These are phyloP conservation scores for Yarrowia bubula DNA, from an alignment of 805 yeast genomes.

Conservation along the genomic window DNA sequence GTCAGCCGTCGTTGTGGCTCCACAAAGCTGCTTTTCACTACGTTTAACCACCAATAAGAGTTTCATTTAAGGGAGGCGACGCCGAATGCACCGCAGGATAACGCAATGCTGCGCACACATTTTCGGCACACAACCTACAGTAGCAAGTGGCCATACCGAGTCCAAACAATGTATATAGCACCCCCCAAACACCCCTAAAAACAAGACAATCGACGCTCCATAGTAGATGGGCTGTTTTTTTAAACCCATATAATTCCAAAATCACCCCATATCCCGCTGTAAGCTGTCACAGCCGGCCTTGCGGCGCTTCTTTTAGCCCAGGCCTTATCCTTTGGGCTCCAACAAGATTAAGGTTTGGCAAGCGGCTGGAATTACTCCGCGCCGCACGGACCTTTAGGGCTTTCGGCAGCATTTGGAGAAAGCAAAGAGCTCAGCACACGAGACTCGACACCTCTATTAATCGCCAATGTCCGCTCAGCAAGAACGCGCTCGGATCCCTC, in stretches of 20 bases:
- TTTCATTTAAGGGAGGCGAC: slow-evolving; percentile 7
- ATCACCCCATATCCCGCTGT: background rate
- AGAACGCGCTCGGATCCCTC: background rate
- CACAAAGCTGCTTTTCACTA: too few species aligned
- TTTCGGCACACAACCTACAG: background rate
- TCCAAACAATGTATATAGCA: too few species aligned
- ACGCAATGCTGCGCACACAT: slow-evolving; percentile 19
- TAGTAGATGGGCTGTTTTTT: too few species aligned
- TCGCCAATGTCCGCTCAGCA: slow-evolving; percentile 5
- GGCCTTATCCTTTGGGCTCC: background rate
- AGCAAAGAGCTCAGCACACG: slow-evolving; percentile 8
- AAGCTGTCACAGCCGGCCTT: background rate
- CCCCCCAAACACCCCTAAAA: too few species aligned
- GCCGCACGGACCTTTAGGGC: slow-evolving; percentile 25
- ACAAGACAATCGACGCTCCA: too few species aligned
- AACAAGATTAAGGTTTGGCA: slow-evolving; percentile 5
- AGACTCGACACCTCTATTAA: background rate
- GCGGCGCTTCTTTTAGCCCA: slow-evolving; percentile 18
- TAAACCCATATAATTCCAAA: too few species aligned
- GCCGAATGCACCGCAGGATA: slow-evolving; percentile 8
- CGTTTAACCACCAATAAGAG: background rate
- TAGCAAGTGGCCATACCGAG: too few species aligned
- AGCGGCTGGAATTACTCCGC: slow-evolving; percentile 28
- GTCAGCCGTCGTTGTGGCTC: too few species aligned
- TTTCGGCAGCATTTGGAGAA: slow-evolving; percentile 10